Percentiles rank a stretch among this genome's conserved stretches.
Conservation (phyloP, 2,329 filamentous ascomycete genomes). For the Aureobasidium mangrovei region DNA sequence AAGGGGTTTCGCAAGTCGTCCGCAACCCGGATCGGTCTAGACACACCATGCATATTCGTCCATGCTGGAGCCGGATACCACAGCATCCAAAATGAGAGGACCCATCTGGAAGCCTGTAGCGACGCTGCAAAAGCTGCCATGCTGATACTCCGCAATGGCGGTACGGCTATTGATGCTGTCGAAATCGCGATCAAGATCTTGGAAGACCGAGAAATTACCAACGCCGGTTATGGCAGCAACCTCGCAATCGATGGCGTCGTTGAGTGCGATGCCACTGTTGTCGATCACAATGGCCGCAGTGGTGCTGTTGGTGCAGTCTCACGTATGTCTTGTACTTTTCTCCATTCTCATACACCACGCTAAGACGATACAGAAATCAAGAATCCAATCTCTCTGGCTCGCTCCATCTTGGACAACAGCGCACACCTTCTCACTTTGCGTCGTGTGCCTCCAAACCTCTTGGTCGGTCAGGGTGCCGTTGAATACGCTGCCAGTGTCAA, state of each 20-base stretch:
- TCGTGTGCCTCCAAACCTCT: constrained; percentile 83
- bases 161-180: constrained; percentile 75
- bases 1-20: constrained; percentile 22
- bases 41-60: constrained; percentile 75
- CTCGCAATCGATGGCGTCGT: constrained; percentile 82
- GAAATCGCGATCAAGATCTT: constrained; percentile 80
- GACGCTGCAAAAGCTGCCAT: constrained; percentile 80
- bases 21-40: constrained; percentile 29
- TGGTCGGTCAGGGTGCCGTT: constrained; percentile 77
- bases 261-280: constrained; percentile 88
- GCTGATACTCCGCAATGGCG: constrained; percentile 68
- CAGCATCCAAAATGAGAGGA: constrained; percentile 72
- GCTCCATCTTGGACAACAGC: constrained; percentile 70
- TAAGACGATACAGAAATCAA: constrained; percentile 59
- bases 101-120: constrained; percentile 78
- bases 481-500: constrained; percentile 77
- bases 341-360: not conserved
- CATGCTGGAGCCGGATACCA: constrained; percentile 95
- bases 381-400: constrained; percentile 84
- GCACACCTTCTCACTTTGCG: constrained; percentile 70
- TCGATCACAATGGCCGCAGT: constrained; percentile 84
- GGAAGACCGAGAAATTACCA: constrained; percentile 92
- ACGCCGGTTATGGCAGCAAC: constrained; percentile 93
- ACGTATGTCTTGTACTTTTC: constrained; percentile 51
- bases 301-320: constrained; percentile 87